Evolutionary conservation across 2,329 filamentous ascomycete species (phyloP), one percentile per base, ranked within the genome.

Genomic region (Daldinia sp.): DNA sequence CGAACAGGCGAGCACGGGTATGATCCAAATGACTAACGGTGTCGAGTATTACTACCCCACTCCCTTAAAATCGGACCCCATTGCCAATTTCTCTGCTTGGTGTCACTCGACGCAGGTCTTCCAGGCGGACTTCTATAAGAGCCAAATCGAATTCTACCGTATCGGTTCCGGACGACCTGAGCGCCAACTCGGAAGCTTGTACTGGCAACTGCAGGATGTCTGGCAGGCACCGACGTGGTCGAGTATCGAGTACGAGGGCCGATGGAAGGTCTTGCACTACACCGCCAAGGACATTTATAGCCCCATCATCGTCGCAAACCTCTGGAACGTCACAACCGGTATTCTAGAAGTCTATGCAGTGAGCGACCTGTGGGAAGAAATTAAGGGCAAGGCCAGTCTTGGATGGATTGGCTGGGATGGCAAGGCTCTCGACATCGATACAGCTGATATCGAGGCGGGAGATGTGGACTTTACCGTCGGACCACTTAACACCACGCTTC

Each of bases 191-290:
- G 87, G 86, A 0, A 81, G 80, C 9, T 71, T 90, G 4, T 89
- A 88, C 72, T 90, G 87, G 87, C 87, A 89, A 69, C 77, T 90
- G 1, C 85, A 89, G 67, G 87, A 89, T 68, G 83, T 87, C 60
- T 88, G 85, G 85, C 85, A 87, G 66, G 86, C 85, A 1, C 86
- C 87, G 0, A 87, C 85, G 0, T 89, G 87, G 86, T 84, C 86
- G 0, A 83, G 85, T 0, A 83, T 89, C 30, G 87, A 89, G 71
- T 87, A 87, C 62, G 83, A 84, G 50, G 86, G 86, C 0, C 77
- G 87, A 0, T 88, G 86, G 85, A 89, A 89, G 71, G 79, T 87
- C 0, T 73, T 89, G 15, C 86, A 88, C 61, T 85, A 88, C 58
- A 77, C 81, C 1, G 81, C 83, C 2, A 83, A 82, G 59, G 84